phyloP scores from a whole-genome alignment of 805 yeast genomes.

The Metschnikowia lochheadii region DNA sequence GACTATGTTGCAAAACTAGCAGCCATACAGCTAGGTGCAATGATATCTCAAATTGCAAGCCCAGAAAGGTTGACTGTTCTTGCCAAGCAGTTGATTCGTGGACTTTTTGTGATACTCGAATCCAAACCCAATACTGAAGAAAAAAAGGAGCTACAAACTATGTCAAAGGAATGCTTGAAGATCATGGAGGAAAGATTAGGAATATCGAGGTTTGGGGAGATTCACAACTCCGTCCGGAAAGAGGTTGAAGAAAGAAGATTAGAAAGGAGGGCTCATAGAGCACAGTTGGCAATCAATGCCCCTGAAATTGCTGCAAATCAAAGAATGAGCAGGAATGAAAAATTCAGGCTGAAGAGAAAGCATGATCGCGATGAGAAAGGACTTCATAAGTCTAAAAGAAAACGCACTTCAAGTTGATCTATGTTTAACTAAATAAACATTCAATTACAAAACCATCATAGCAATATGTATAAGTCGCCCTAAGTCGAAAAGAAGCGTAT shows the following conservation, averaged over 20 bases:
- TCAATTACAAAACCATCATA: not conserved
- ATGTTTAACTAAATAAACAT: too few relatives aligned
- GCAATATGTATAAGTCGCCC: too few relatives aligned
- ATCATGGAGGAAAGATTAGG: constrained; percentile 69
- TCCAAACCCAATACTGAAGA: constrained; percentile 44
- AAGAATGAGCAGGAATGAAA: constrained; percentile 70
- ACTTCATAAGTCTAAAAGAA: constrained; percentile 62
- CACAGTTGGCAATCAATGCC: constrained; percentile 67
- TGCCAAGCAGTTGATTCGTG: constrained; percentile 49
- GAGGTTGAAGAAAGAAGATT: constrained; percentile 57
- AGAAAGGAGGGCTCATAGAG: constrained; percentile 72
- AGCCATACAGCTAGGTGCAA: constrained; percentile 66
- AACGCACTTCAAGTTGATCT: constrained; percentile 18
- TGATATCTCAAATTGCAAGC: constrained; percentile 50
- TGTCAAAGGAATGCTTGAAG: constrained; percentile 63
- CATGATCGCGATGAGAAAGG: constrained; percentile 75
- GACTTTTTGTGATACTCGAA: constrained; percentile 50
- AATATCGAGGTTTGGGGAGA: constrained; percentile 57
- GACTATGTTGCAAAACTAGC: constrained; percentile 60
- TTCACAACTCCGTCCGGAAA: constrained; percentile 62
- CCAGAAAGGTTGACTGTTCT: constrained; percentile 37
- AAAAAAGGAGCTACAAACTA: constrained; percentile 47
- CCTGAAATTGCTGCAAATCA: constrained; percentile 82
- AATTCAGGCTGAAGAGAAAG: constrained; percentile 73
- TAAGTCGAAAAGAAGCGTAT: not conserved